Percentiles rank a stretch among this genome's conserved stretches.
Conservation (phyloP, 345 rosid species). For the Eucalyptus sp. region DNA sequence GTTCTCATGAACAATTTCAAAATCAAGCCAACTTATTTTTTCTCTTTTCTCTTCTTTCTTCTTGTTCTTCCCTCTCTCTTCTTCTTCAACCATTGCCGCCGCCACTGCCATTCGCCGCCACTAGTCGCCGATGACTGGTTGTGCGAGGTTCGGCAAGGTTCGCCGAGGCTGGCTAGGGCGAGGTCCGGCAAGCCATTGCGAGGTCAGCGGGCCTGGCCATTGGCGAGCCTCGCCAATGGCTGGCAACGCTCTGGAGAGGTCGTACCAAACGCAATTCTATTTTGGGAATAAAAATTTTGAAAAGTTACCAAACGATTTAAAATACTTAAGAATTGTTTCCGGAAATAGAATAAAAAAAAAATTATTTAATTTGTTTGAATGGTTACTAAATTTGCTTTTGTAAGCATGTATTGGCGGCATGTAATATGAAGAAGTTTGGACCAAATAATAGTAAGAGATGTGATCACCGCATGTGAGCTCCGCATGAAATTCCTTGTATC, state of each 20-base stretch:
- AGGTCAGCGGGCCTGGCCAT: fast-evolving
- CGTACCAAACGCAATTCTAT: fast-evolving
- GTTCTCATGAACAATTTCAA: fast-evolving
- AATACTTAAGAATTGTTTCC: fast-evolving
- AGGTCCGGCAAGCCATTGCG: too few species aligned
- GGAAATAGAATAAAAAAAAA: too few species aligned
- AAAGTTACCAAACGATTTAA: too few species aligned
- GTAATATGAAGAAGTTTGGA: fast-evolving
- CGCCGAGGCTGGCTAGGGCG: too few species aligned
- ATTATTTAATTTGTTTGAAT: too few species aligned
- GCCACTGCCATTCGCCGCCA: fast-evolving
- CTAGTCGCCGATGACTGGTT: fast-evolving
- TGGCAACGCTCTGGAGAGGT: fast-evolving
- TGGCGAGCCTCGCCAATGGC: fast-evolving
- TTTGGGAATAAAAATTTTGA: fast-evolving
- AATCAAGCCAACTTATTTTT: too few species aligned
- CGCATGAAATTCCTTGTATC: background rate
- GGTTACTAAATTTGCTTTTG: too few species aligned
- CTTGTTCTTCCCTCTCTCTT: too few species aligned
- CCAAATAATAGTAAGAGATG: background rate
- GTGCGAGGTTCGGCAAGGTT: too few species aligned
- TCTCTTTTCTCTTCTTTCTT: too few species aligned
- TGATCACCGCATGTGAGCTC: background rate
- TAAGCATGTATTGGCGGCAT: too few species aligned
- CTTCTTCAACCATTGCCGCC: fast-evolving